A percentile compares a stretch with the other conserved stretches of the same genome.
These are phyloP conservation scores for Colletotrichum sp. DNA, from an alignment of 2,329 filamentous ascomycete species.

Conservation along the genomic window DNA sequence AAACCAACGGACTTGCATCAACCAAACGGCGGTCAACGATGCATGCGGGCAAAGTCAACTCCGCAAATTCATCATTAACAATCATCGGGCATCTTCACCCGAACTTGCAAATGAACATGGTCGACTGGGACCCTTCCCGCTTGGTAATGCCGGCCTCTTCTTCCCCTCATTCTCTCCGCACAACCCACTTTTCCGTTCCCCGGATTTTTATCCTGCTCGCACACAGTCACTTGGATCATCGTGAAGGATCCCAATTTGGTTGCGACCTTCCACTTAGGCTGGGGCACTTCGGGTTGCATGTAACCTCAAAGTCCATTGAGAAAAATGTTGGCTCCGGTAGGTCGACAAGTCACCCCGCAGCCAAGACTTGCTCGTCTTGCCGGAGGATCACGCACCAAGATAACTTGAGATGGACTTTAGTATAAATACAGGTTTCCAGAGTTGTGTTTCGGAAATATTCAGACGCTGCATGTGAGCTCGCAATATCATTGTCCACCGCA, in stretches of 20 bases:
- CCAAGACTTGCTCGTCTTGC: not conserved
- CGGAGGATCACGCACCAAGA: not conserved
- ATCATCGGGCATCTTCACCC: not conserved
- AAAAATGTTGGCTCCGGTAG: not conserved
- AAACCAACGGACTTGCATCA: not conserved
- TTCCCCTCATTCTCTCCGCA: not conserved
- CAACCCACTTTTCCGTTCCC: not conserved
- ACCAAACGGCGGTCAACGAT: not conserved
- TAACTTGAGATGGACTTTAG: rapidly evolving
- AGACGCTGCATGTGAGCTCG: not conserved
- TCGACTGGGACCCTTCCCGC: not conserved
- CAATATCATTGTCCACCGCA: not conserved
- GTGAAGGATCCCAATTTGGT: not conserved
- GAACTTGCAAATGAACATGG: not conserved
- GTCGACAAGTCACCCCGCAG: not conserved
- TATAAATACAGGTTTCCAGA: not conserved
- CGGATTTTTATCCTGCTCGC: not conserved
- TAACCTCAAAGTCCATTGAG: not conserved
- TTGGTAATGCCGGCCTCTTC: not conserved
- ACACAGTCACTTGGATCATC: not conserved
- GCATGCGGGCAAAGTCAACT: not conserved
- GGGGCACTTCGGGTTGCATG: not conserved
- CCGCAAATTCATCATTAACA: not conserved
- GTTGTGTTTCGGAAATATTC: rapidly evolving
- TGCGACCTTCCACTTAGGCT: not conserved